Percentiles rank a stretch among this genome's conserved stretches.
These are phyloP conservation scores for Irpex sp. DNA, from an alignment of 1,284 basidiomycete species.

Conservation along the genomic window DNA sequence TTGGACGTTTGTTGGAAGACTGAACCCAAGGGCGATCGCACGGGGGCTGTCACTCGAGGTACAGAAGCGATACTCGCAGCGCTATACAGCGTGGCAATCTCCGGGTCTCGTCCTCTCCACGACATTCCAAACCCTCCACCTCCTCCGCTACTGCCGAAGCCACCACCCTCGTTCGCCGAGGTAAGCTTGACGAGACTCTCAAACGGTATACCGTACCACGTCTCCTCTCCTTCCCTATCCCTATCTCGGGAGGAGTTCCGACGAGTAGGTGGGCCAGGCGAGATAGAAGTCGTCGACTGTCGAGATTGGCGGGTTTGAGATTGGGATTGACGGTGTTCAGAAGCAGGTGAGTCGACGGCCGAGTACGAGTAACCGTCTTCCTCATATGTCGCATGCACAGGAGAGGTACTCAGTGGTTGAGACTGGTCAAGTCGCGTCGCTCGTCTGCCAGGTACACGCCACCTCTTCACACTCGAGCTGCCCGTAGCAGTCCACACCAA, in stretches of 20 bases:
- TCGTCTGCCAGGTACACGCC: constrained; percentile 61
- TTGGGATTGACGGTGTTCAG: too few species aligned
- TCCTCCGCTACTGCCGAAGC: constrained; percentile 38
- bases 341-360: not conserved
- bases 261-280: not conserved
- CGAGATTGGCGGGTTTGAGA: not conserved
- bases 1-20: constrained; percentile 24
- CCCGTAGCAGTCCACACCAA: constrained; percentile 91
- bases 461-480: constrained; percentile 73
- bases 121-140: constrained; percentile 25
- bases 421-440: constrained; percentile 38
- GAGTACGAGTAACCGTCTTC: constrained; percentile 17
- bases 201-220: constrained; percentile 70
- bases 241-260: not conserved
- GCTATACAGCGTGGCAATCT: constrained; percentile 80
- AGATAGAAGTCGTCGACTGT: constrained; percentile 3
- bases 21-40: constrained; percentile 33
- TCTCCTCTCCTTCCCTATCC: constrained; percentile 40
- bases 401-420: constrained; percentile 8
- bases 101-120: constrained; percentile 53
- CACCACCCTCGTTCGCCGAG: constrained; percentile 62
- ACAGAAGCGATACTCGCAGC: constrained; percentile 76
- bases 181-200: constrained; percentile 79
- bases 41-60: constrained; percentile 30
- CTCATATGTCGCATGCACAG: too few species aligned